phyloP scores from a whole-genome alignment of 2,329 filamentous ascomycete species.

The Neopestalotiopsis sp. region DNA sequence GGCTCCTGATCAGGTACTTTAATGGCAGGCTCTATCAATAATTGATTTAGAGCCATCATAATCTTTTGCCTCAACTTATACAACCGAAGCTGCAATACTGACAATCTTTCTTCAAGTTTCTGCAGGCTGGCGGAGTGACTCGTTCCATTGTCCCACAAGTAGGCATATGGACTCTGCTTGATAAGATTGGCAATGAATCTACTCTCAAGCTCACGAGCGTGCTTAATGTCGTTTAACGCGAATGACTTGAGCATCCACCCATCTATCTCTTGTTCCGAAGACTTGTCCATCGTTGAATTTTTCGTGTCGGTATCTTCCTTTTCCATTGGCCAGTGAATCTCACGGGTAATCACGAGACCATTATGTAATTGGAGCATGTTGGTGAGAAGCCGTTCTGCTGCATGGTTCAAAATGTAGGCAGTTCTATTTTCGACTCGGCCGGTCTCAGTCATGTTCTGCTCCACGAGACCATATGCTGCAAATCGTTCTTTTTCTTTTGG shows the following conservation, averaged over 20 bases:
- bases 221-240: not conserved
- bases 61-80: not conserved
- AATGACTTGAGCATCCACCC: not conserved
- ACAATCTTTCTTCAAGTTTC: not conserved
- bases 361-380: not conserved
- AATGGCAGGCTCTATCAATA: not conserved
- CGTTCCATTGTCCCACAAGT: conserved; percentile 9
- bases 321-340: not conserved
- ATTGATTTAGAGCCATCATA: no score
- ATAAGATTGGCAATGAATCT: not conserved
- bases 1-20: not conserved
- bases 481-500: not conserved
- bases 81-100: not conserved
- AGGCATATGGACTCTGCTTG: not conserved
- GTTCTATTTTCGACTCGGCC: not conserved
- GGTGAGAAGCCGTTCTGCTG: not conserved
- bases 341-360: not conserved
- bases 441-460: not conserved
- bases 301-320: not conserved
- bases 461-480: not conserved
- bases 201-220: not conserved
- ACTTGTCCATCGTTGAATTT: not conserved
- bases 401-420: not conserved
- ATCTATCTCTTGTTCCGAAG: not conserved
- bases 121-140: not conserved